Base-by-base conservation (phyloP, 2,329 filamentous ascomycete genomes). In the Sporothrix protearum region DNA sequence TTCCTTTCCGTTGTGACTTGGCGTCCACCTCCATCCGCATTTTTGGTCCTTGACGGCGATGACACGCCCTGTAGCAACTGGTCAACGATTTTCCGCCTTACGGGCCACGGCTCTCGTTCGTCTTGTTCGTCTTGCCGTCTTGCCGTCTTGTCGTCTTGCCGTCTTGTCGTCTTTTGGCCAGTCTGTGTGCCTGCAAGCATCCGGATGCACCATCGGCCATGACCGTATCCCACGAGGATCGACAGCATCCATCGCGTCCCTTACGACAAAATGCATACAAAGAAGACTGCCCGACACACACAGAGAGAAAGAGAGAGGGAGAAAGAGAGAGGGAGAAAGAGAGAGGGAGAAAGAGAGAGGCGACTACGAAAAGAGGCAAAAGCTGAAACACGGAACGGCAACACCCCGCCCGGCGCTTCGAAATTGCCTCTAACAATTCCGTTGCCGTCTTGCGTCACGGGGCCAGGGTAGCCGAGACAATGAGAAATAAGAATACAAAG, bases 381-480 rank as follows among this genome's bases (percentile, higher is more conserved):
- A 19, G 47, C 33, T 71, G 69, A 71, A 71, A 71, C 69, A 68
- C 69, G 69, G 69, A 57, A 71, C 22, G 59, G 30, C 59, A 28
- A 28, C 30, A 39, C 19, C 57, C 71, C 71, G 66, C 36, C 39
- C 51, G 19, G 33, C 22, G 33, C 36, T 28, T 61, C 49, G 49
- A 51, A 10, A 14, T 9, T 2, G 49, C 22, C 22, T 10, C 14
- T 2, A 3, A 9, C 49, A 2, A 12, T 49, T n/a, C 22, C 9
- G 22, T 14, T 25, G 22, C n/a, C 36, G 36, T 63, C 36, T 63
- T 63, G 36, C 36, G 59, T 63, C n/a, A 64, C 36, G 28, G 59
- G 22, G 14, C 25, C 22, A 45, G 22, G 59, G 19, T 42, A 28
- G 36, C 12, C 36, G 36, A 22, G 22, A 19, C 12, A 39, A 9